Evolutionary conservation across 345 rosid genomes (phyloP).

Genomic region (Combretum micranthum): DNA sequence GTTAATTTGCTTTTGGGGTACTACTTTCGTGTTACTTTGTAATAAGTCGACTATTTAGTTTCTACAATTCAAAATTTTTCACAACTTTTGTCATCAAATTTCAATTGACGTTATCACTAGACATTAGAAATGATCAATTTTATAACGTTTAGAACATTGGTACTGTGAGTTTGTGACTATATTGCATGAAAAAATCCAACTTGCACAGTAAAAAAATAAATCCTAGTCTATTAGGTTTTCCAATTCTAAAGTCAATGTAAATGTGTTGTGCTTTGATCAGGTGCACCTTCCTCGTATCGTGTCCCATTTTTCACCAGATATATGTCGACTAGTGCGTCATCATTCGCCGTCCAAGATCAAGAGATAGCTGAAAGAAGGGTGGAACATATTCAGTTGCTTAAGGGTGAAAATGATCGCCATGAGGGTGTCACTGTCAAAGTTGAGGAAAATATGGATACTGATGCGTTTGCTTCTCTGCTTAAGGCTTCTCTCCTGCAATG

Average conservation of each 20-base stretch:
- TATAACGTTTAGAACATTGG: no score
- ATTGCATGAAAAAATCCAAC: no score
- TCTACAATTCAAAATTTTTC: no score
- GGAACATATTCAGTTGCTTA: slow-evolving; percentile 22
- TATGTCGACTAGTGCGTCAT: slow-evolving; percentile 13
- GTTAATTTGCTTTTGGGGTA: no score
- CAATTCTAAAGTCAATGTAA: not conserved
- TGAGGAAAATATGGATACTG: slow-evolving; percentile 33
- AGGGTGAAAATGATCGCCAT: slow-evolving; percentile 34
- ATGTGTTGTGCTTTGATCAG: slow-evolving; percentile 4
- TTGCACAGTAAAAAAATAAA: no score
- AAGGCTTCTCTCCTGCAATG: slow-evolving; percentile 43
- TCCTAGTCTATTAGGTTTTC: no score
- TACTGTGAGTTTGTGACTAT: no score
- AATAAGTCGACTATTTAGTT: no score
- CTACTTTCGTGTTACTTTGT: no score
- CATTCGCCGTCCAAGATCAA: slow-evolving; percentile 7
- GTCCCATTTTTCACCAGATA: slow-evolving; percentile 5
- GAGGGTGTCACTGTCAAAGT: slow-evolving; percentile 47
- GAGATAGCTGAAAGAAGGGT: slow-evolving; percentile 8
- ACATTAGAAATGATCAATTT: no score
- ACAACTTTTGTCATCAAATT: no score
- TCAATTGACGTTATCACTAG: no score
- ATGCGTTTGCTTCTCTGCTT: slow-evolving; percentile 34
- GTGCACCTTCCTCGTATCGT: not conserved